A percentile compares a stretch with the other conserved stretches of the same genome.
These are phyloP conservation scores for Protostelium mycophagum DNA, from an alignment of 78 protist genomes.

Conservation along the genomic window DNA sequence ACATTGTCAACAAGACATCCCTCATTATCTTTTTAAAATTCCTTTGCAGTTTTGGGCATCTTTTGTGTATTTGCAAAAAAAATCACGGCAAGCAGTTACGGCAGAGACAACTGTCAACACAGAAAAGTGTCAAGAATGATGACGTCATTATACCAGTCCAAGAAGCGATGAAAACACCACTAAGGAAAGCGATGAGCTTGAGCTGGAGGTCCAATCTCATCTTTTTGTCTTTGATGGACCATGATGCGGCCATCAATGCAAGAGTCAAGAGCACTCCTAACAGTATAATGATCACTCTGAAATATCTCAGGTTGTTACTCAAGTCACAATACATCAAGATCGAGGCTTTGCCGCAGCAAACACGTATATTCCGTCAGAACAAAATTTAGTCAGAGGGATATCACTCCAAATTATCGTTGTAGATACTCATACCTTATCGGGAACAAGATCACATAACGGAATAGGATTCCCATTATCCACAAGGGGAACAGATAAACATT, in stretches of 20 bases:
- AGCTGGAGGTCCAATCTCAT: background rate
- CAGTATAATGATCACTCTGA: background rate
- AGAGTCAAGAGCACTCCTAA: background rate
- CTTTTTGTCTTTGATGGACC: background rate
- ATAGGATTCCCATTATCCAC: slow-evolving; percentile 67
- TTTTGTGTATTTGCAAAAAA: background rate
- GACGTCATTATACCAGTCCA: slow-evolving; percentile 8
- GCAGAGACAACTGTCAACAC: background rate
- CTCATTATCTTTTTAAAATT: slow-evolving; percentile 1
- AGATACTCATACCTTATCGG: slow-evolving; percentile 45
- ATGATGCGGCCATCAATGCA: slow-evolving; percentile 6
- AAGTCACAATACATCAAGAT: background rate
- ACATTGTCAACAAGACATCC: slow-evolving; percentile 47
- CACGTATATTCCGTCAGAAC: background rate
- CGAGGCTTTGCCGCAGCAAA: background rate
- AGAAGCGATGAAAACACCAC: background rate
- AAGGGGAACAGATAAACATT: slow-evolving; percentile 62
- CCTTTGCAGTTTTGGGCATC: slow-evolving; percentile 1
- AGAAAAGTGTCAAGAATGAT: slow-evolving; percentile 9
- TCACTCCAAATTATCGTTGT: no score
- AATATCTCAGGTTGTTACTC: background rate
- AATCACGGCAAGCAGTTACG: background rate
- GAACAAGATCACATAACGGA: slow-evolving; percentile 67
- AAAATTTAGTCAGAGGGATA: background rate
- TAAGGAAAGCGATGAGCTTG: background rate